Percentiles rank a stretch among this genome's conserved stretches.
Conservation (phyloP, 2,329 filamentous ascomycete species). For the Zymoseptoria passerinii region DNA sequence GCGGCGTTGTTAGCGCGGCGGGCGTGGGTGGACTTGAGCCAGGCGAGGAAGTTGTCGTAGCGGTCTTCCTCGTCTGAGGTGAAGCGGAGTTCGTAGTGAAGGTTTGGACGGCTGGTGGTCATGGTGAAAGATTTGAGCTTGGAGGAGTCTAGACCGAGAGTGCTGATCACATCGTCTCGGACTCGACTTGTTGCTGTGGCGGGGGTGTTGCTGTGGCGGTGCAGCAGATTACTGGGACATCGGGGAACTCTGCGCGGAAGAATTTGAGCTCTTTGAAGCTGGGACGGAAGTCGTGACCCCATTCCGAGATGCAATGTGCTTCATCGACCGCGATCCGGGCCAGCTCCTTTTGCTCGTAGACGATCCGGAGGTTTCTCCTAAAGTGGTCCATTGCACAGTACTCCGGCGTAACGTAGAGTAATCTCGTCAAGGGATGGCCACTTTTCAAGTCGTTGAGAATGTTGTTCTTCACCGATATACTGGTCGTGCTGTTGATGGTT, state of each 20-base stretch:
- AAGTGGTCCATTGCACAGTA: conserved; percentile 72
- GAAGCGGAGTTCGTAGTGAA: conserved; percentile 85
- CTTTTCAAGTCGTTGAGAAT: conserved; percentile 78
- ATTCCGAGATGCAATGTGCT: conserved; percentile 94
- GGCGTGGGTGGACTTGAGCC: conserved; percentile 65
- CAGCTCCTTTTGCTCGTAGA: conserved; percentile 76
- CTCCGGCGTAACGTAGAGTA: conserved; percentile 92
- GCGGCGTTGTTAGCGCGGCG: conserved; percentile 53
- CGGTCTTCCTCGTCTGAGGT: conserved; percentile 68
- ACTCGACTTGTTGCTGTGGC: conserved; percentile 81
- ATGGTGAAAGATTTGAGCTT: conserved; percentile 70
- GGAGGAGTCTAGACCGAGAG: conserved; percentile 57
- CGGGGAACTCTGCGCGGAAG: conserved; percentile 73
- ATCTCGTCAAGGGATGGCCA: conserved; percentile 71
- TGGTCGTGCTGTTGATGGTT: conserved; percentile 78
- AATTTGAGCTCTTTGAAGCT: conserved; percentile 81
- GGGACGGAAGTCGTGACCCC: conserved; percentile 94
- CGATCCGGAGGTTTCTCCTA: conserved; percentile 61
- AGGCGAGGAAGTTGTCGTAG: conserved; percentile 64
- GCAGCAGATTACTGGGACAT: conserved; percentile 83
- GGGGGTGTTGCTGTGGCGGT: conserved; percentile 89
- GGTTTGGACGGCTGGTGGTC: conserved; percentile 72
- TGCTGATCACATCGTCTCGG: conserved; percentile 70
- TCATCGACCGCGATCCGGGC: conserved; percentile 85
- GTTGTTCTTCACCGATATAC: conserved; percentile 52